phyloP scores from a whole-genome alignment of 345 rosid species.

The Sonneratia caseolaris region DNA sequence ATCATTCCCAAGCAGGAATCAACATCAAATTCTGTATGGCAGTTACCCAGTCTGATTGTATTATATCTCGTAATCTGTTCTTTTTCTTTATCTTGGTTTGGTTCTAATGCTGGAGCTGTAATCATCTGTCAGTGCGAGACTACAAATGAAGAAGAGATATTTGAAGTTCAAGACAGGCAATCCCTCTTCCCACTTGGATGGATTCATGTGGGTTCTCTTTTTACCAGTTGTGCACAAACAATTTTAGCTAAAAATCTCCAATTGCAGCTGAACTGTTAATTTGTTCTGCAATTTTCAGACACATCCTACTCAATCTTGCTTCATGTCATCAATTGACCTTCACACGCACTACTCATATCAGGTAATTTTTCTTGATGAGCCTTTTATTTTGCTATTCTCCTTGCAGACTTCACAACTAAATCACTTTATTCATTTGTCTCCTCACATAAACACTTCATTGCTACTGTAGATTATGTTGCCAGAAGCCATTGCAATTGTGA shows the following conservation, averaged over 20 bases:
- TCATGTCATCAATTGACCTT: conserved; percentile 96
- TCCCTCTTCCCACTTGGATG: conserved; percentile 96
- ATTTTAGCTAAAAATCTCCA: not conserved
- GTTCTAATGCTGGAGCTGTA: not conserved
- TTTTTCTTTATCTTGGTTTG: not conserved
- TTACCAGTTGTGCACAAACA: not conserved
- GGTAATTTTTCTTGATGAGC: conserved; percentile 23
- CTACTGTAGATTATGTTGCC: conserved; percentile 76
- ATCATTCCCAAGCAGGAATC: conserved; percentile 97
- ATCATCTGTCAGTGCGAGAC: conserved; percentile 56
- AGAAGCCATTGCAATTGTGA: conserved; percentile 89
- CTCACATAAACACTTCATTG: too few relatives aligned
- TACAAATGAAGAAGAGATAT: conserved; percentile 95
- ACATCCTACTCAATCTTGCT: conserved; percentile 97
- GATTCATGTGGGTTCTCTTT: conserved; percentile 75
- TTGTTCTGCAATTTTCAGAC: conserved; percentile 47
- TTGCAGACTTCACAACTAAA: not conserved
- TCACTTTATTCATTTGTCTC: too few relatives aligned
- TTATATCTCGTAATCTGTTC: not conserved
- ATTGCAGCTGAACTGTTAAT: not conserved
- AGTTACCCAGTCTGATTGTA: not conserved
- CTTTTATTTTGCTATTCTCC: not conserved
- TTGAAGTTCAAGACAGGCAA: conserved; percentile 88
- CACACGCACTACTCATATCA: conserved; percentile 98
- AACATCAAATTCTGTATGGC: conserved; percentile 76